Evolutionary conservation across 371 early-diverging fungal species (phyloP), one percentile per base, ranked within the genome.

Genomic region (Lichtheimia corymbifera): DNA sequence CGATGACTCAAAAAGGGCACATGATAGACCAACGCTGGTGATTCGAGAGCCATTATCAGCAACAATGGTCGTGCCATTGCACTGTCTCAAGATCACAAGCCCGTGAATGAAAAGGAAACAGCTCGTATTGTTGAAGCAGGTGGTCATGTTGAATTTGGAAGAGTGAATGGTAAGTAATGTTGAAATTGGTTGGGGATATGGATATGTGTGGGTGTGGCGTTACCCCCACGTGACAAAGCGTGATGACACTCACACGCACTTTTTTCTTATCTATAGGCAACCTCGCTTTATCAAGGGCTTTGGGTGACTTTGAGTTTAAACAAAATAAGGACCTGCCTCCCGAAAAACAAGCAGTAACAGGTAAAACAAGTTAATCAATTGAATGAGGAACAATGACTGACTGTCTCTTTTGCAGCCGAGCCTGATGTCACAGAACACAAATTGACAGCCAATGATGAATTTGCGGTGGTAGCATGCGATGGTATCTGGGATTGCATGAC

Each of bases 401-500:
- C 41, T 41, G n/a, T 13, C 30, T 25, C 6, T 43, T 54, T 55
- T 11, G 27, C 55, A 80, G 91, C 92, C 24, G 68, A 85, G 61
- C 97, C 96, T 41, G 96, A 93, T 54, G 78, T 91, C 35, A 68
- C 76, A 22, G 78, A 82, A 55, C 80, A 79, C 61, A 63, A 70
- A 56, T 65, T 94, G 17, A 76, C 69, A 11, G 76, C 77, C 3
- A 80, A 83, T 5, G 92, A 94, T 67, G 95, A 95, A 68, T 96
- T 95, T 70, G 61, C 93, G 42, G 90, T 95, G 17, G 45, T 96
- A 30, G 96, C 95, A 5, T 97, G 96, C 76, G 96, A 97, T 82
- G 98, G 97, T 44, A 97, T 97, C 59, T 98, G 98, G 98, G 98
- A 98, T 75, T 95, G 96, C 74, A 85, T 97, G 86, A 82, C 84